Conservation (phyloP, 73 alveolate genomes). For the Stentor coeruleus region DNA sequence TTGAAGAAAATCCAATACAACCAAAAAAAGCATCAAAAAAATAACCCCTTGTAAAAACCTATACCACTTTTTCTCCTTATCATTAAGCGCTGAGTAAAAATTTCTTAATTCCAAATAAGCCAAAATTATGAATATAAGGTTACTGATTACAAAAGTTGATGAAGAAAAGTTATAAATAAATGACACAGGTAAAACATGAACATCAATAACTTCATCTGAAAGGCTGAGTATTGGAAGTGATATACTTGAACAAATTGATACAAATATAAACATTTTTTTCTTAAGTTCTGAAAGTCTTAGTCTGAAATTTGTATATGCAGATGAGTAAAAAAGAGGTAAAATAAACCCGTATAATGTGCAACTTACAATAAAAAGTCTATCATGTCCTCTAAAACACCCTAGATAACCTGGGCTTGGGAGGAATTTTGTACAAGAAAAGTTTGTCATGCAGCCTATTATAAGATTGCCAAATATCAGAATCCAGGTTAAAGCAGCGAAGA, state of each 20-base stretch:
- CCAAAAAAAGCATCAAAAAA: neutral
- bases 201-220: neutral
- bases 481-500: too few relatives aligned
- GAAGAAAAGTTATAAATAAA: conserved; percentile 10
- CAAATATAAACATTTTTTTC: neutral
- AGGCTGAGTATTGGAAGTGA: neutral
- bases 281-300: neutral
- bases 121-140: neutral
- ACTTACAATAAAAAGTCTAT: neutral
- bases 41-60: neutral
- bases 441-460: neutral
- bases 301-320: neutral
- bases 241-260: neutral
- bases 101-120: neutral
- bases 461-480: conserved; percentile 5
- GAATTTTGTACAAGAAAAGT: conserved; percentile 4
- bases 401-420: neutral
- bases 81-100: neutral
- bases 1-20: conserved; percentile 5
- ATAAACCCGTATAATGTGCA: neutral
- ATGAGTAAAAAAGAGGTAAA: neutral
- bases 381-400: conserved; percentile 25
- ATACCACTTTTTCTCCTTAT: neutral
- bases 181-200: neutral
- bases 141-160: neutral